A percentile compares a stretch with the other conserved stretches of the same genome.
phyloP scores from a whole-genome alignment of 2,329 filamentous ascomycete species.

The Fusarium avenaceum region DNA sequence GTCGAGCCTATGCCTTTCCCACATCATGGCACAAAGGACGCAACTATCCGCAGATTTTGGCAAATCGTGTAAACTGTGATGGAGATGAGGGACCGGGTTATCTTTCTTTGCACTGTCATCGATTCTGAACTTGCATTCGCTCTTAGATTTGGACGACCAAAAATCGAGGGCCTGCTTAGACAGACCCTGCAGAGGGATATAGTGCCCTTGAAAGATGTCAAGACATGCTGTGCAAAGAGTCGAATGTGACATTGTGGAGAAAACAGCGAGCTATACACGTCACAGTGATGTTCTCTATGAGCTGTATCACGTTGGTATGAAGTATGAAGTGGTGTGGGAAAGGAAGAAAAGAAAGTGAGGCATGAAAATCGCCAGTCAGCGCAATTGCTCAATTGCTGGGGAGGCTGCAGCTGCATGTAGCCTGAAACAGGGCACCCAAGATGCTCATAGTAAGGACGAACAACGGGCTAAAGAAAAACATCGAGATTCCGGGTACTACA shows the following conservation, averaged over 20 bases:
- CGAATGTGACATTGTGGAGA: neutral
- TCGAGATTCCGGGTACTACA: neutral
- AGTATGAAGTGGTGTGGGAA: neutral
- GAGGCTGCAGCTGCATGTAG: neutral
- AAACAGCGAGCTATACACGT: neutral
- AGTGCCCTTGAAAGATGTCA: slow-evolving; percentile 29
- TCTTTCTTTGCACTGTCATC: neutral
- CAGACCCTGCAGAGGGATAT: slow-evolving; percentile 11
- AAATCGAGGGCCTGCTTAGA: slow-evolving; percentile 11
- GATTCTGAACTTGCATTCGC: slow-evolving; percentile 24
- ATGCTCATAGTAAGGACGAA: neutral
- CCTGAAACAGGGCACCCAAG: neutral
- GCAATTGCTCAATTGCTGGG: too few species aligned
- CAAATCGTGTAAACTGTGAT: slow-evolving; percentile 20
- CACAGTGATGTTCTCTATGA: neutral
- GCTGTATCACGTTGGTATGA: neutral
- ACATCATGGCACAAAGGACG: slow-evolving; percentile 38
- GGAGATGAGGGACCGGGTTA: slow-evolving; percentile 6
- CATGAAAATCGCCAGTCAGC: neutral
- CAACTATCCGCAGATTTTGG: slow-evolving; percentile 15
- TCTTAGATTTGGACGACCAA: neutral
- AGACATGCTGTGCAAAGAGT: slow-evolving; percentile 21
- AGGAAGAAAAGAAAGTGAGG: neutral
- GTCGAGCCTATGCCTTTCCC: slow-evolving; percentile 17
- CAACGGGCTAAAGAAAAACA: neutral